A percentile compares a stretch with the other conserved stretches of the same genome.
Conservation (phyloP, 176 grass and related monocot species). For the Aegilops umbellulata region DNA sequence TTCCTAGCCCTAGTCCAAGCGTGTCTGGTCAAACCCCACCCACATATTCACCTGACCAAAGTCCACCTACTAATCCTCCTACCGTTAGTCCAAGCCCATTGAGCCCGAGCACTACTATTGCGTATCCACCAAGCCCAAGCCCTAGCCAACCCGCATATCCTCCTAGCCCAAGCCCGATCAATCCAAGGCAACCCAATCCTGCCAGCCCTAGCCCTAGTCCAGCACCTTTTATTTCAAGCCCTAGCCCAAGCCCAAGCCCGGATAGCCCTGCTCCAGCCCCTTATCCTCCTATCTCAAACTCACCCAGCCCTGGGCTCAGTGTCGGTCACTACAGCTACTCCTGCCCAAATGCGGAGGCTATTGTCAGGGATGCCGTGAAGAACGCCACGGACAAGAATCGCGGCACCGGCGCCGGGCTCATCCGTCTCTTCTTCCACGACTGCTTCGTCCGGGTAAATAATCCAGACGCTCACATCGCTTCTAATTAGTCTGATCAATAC, state of each 20-base stretch:
- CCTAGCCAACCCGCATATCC: neutral
- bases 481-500: too few species aligned
- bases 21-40: too few species aligned
- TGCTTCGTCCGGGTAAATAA: conserved; percentile 40
- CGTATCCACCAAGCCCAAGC: neutral
- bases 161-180: neutral
- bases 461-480: too few species aligned
- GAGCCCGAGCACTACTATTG: neutral
- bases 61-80: neutral
- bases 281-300: neutral
- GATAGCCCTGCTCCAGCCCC: neutral
- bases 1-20: neutral
- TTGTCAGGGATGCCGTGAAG: conserved; percentile 20
- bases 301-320: neutral
- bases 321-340: conserved; percentile 33
- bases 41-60: neutral
- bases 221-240: neutral
- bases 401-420: conserved; percentile 32
- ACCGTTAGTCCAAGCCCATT: neutral
- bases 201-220: neutral
- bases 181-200: neutral
- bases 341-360: conserved; percentile 21
- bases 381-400: neutral
- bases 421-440: conserved; percentile 66
- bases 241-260: neutral